Percentiles rank a stretch among this genome's conserved stretches.
Conservation (phyloP, 2,329 filamentous ascomycete species). For the Xylaria sp. region DNA sequence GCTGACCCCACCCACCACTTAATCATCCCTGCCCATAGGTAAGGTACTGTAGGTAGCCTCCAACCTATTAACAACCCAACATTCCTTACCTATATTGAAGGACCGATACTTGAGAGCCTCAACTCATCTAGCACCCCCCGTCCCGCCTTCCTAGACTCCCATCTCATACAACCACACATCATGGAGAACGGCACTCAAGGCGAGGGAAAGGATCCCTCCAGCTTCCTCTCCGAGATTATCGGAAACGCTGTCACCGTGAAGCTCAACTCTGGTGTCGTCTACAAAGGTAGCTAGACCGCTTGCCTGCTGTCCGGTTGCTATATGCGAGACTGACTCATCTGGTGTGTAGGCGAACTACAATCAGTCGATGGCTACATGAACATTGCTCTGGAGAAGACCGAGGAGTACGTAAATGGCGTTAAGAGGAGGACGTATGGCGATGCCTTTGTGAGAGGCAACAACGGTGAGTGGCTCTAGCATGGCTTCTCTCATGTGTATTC, state of each 20-base stretch:
- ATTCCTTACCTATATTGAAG: no score
- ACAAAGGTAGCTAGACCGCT: slow-evolving; percentile 72
- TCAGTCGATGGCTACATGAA: slow-evolving; percentile 99
- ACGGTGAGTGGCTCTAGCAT: slow-evolving; percentile 62
- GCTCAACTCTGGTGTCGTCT: slow-evolving; percentile 97
- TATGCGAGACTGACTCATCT: slow-evolving; percentile 23
- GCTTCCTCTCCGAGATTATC: slow-evolving; percentile 93
- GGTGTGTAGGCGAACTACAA: slow-evolving; percentile 78
- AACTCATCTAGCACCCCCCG: slow-evolving; percentile 1
- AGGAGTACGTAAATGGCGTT: slow-evolving; percentile 86
- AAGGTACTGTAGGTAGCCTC: no score
- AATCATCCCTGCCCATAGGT: no score
- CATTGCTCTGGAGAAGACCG: slow-evolving; percentile 94
- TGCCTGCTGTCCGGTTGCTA: not conserved
- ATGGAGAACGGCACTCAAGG: slow-evolving; percentile 79
- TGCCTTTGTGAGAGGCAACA: slow-evolving; percentile 95
- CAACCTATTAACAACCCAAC: no score
- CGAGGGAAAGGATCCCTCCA: slow-evolving; percentile 89
- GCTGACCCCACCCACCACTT: not conserved
- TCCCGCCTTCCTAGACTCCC: not conserved
- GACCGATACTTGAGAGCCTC: not conserved
- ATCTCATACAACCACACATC: slow-evolving; percentile 24
- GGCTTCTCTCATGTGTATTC: not conserved
- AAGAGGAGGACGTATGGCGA: slow-evolving; percentile 87
- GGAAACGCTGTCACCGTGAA: slow-evolving; percentile 94